A percentile compares a stretch with the other conserved stretches of the same genome.
phyloP scores from a whole-genome alignment of 2,329 filamentous ascomycete genomes.

The Calonectria crousiana region DNA sequence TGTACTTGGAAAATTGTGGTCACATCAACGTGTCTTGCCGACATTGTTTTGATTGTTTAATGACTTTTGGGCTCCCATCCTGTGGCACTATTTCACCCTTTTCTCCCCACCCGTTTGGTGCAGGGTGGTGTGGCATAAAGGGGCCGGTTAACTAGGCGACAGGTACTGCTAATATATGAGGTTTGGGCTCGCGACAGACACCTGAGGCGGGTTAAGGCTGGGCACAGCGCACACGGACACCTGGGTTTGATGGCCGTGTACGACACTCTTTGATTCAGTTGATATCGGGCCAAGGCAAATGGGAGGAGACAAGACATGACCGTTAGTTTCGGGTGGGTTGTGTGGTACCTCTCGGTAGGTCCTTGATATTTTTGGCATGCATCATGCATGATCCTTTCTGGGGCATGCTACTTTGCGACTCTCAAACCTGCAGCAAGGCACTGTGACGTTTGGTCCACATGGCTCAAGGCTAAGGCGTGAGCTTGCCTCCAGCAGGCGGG shows the following conservation, averaged over 20 bases:
- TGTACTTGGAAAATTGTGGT: not conserved
- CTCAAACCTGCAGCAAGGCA: constrained; percentile 14
- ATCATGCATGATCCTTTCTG: constrained; percentile 27
- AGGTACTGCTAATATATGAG: constrained; percentile 5
- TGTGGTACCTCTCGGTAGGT: not conserved
- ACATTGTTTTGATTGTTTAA: not conserved
- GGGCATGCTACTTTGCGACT: constrained; percentile 1
- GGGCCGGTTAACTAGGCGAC: constrained; percentile 9
- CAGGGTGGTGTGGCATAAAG: not conserved
- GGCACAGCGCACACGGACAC: not conserved
- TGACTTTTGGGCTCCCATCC: not conserved
- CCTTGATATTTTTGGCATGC: constrained; percentile 24
- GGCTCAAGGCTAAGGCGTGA: constrained; percentile 16
- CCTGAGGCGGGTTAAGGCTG: not conserved
- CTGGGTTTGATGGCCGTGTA: not conserved
- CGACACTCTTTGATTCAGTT: not conserved
- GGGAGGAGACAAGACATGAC: constrained; percentile 3
- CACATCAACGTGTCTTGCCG: not conserved
- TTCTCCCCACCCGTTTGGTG: constrained; percentile 7
- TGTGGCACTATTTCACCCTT: not conserved
- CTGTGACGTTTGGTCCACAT: constrained; percentile 20
- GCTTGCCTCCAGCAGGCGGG: not conserved
- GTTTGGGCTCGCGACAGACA: not conserved
- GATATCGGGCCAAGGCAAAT: constrained; percentile 21
- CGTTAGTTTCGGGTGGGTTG: constrained; percentile 2